Percentiles rank a stretch among this genome's conserved stretches.
phyloP scores from a whole-genome alignment of 2,329 filamentous ascomycete genomes.

The Fusarium aywerte region DNA sequence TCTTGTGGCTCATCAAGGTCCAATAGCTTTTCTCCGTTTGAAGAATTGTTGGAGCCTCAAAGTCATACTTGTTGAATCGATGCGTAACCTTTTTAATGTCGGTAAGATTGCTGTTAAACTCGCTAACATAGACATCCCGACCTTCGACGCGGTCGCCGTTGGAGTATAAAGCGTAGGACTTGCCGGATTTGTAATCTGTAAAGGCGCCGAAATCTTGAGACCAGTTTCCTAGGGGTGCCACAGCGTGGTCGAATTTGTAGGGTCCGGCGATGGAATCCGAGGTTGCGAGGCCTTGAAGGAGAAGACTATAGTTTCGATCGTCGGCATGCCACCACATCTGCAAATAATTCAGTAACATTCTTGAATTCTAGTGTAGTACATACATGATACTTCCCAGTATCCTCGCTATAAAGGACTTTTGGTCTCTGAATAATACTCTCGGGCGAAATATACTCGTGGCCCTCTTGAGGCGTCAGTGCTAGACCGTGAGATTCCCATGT shows the following conservation, averaged over 20 bases:
- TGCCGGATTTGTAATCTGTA: slow-evolving; percentile 67
- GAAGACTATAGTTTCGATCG: slow-evolving; percentile 65
- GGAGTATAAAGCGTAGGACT: slow-evolving; percentile 67
- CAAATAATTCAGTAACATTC: background rate
- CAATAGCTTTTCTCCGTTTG: slow-evolving; percentile 70
- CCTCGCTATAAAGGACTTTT: slow-evolving; percentile 69
- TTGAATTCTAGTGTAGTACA: rapidly evolving
- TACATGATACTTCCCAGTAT: slow-evolving; percentile 66
- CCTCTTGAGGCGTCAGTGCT: slow-evolving; percentile 64
- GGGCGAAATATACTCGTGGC: slow-evolving; percentile 65
- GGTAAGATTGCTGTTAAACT: slow-evolving; percentile 63
- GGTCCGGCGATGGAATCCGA: slow-evolving; percentile 64
- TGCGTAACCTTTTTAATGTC: slow-evolving; percentile 63
- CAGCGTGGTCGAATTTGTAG: slow-evolving; percentile 65
- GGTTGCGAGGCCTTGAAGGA: slow-evolving; percentile 67
- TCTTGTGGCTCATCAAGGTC: slow-evolving; percentile 71
- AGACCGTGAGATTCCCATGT: slow-evolving; percentile 69
- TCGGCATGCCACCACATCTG: slow-evolving; percentile 72
- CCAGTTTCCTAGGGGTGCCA: slow-evolving; percentile 68
- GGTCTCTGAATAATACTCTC: slow-evolving; percentile 69
- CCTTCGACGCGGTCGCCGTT: slow-evolving; percentile 67
- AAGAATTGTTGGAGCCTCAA: slow-evolving; percentile 69
- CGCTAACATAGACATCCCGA: slow-evolving; percentile 66
- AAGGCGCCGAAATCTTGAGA: slow-evolving; percentile 71
- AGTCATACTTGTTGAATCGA: slow-evolving; percentile 68